Base-by-base conservation (phyloP, 768 basidiomycete genomes). In the Tylopilus vinaceipallidus region DNA sequence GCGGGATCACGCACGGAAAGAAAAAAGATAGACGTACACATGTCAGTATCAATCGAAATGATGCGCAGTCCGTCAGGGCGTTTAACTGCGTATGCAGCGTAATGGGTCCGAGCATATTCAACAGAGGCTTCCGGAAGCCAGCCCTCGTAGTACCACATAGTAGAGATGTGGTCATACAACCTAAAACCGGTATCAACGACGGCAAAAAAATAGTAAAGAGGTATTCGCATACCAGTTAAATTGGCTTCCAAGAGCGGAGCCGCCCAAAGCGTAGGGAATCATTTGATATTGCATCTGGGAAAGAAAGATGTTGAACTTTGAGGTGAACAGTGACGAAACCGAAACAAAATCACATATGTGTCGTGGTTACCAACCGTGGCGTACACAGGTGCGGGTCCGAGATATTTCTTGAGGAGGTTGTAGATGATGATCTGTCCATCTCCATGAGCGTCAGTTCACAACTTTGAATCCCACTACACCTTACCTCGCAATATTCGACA, bases 351-450 rank as follows among this genome's bases (percentile, higher is more conserved):
- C 52, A 85, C 82, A 65, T 87, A 86, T 43, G 75, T 81, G 59
- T 89, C 87, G 54, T 88, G 87, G 62, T 89, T 89, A 6, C 87
- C 87, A 4, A 88, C 69, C 1, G 82, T 78, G 10, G 83, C 78
- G 52, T 87, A 88, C 1, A 88, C 75, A 16, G 87, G 85, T 0
- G 83, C 80, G 5, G 77, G 71, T 14, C 80, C 80, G 27, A 88
- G 71, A 52, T 73, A 73, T 22, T 68, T 65, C 61, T 76, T 83
- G 66, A 87, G 76, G 19, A 88, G 70, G 53, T 80, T 80, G 61
- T 83, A 88, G 17, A 84, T 42, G 0, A 83, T 59, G 0, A 81
- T 72, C 83, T 86, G 48, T 3, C 2, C 4, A 4, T 24, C 22
- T 17, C 13, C 11, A 20, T 60, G 13, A 56, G 39, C 16, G 17